phyloP scores from a whole-genome alignment of 257 asterid species.

The Sherardia arvensis region DNA sequence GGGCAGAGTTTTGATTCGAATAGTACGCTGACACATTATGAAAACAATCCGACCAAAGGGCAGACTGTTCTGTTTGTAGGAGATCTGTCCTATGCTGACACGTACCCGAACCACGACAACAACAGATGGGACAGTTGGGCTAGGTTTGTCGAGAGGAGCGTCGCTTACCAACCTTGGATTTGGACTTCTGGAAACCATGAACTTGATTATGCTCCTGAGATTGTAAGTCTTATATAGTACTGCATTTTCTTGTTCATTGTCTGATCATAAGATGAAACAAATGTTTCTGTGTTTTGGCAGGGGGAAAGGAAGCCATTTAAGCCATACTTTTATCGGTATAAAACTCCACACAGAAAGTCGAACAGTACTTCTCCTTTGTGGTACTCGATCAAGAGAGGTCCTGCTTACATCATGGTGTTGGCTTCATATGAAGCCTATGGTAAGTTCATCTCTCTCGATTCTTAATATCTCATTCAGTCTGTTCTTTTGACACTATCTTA shows the following conservation, averaged over 20 bases:
- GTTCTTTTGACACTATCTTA: too few relatives aligned
- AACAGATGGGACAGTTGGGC: slow-evolving; percentile 92
- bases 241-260: neutral
- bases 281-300: slow-evolving; percentile 32
- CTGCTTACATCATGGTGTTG: slow-evolving; percentile 78
- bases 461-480: too few relatives aligned
- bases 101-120: slow-evolving; percentile 58
- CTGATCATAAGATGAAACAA: too few relatives aligned
- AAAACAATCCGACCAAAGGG: slow-evolving; percentile 57
- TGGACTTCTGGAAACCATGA: slow-evolving; percentile 92
- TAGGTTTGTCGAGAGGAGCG: slow-evolving; percentile 70
- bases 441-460: slow-evolving; percentile 16
- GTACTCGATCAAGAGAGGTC: slow-evolving; percentile 92
- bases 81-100: slow-evolving; percentile 82
- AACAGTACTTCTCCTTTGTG: slow-evolving; percentile 61
- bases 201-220: slow-evolving; percentile 65
- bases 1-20: slow-evolving; percentile 84
- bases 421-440: slow-evolving; percentile 92
- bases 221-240: slow-evolving; percentile 29
- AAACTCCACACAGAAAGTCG: slow-evolving; percentile 50
- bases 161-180: slow-evolving; percentile 92
- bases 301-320: slow-evolving; percentile 78
- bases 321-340: slow-evolving; percentile 72
- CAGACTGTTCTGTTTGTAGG: slow-evolving; percentile 67
- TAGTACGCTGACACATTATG: slow-evolving; percentile 64